Percentiles rank a stretch among this genome's conserved stretches.
Conservation (phyloP, 1,284 basidiomycete species). For the Rhodotorula sp. region DNA sequence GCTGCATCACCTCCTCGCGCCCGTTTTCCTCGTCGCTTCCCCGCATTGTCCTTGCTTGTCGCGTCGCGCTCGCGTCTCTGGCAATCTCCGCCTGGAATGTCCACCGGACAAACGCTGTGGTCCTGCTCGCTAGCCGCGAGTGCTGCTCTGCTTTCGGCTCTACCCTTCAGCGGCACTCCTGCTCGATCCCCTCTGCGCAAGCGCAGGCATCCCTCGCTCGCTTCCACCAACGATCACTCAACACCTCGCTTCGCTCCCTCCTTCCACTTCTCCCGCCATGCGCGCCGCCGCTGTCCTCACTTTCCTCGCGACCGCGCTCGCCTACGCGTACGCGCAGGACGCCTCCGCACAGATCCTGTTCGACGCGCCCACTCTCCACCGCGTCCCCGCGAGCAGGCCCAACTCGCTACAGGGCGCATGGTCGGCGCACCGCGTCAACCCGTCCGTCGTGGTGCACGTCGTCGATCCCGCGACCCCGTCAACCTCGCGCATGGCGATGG, state of each 20-base stretch:
- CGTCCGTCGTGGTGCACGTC: slow-evolving; percentile 24
- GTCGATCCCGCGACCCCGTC: slow-evolving; percentile 30
- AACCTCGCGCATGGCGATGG: slow-evolving; percentile 5
- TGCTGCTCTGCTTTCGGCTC: too few relatives aligned
- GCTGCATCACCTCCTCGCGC: too few relatives aligned
- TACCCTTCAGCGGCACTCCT: neutral
- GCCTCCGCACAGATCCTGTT: slow-evolving; percentile 5
- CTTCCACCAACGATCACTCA: neutral
- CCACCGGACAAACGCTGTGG: neutral
- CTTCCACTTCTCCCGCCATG: neutral
- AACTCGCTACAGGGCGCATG: neutral
- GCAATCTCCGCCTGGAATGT: too few relatives aligned
- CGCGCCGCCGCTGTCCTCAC: slow-evolving; percentile 4
- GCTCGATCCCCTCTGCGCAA: neutral
- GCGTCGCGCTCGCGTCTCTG: too few relatives aligned
- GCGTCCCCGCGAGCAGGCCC: neutral
- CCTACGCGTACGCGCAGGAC: neutral
- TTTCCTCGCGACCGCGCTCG: slow-evolving; percentile 11
- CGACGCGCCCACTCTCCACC: slow-evolving; percentile 1
- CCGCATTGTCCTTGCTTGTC: too few relatives aligned
- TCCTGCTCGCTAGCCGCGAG: neutral
- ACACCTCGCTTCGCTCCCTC: neutral
- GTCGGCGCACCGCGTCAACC: neutral
- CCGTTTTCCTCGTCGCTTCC: too few relatives aligned
- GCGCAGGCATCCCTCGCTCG: neutral